Evolutionary conservation across 1,139 yeast species (phyloP).

Genomic region (Geotrichum klebahnii): DNA sequence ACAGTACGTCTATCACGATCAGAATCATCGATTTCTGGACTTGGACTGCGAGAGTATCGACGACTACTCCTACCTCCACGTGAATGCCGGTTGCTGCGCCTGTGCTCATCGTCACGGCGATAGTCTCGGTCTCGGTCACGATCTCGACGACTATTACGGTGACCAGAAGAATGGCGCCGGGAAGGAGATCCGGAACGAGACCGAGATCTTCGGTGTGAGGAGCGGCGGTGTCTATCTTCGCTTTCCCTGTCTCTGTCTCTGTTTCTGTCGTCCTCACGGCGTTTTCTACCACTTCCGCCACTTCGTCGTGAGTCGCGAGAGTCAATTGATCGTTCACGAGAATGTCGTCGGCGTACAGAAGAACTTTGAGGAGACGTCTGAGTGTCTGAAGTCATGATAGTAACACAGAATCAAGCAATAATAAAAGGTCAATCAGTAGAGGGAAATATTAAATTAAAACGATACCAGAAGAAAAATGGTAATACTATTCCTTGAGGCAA

Average conservation of each 20-base stretch:
- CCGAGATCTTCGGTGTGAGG: not conserved
- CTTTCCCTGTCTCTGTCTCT: conserved; percentile 9
- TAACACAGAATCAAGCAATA: not conserved
- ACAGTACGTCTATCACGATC: conserved; percentile 40
- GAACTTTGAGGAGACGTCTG: not conserved
- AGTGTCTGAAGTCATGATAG: conserved; percentile 6
- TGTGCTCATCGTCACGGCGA: not conserved
- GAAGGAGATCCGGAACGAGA: conserved; percentile 7
- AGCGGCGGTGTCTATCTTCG: conserved; percentile 1
- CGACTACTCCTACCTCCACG: conserved; percentile 5
- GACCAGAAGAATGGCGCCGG: conserved; percentile 13
- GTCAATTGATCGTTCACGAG: not conserved
- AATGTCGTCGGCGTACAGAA: not conserved
- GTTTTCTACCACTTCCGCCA: conserved; percentile 14
- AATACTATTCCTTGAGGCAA: too few species aligned
- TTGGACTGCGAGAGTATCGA: conserved; percentile 16
- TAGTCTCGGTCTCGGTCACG: conserved; percentile 11
- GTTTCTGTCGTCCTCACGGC: conserved; percentile 15
- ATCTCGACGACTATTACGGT: conserved; percentile 17
- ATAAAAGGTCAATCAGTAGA: not conserved
- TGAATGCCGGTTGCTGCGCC: not conserved
- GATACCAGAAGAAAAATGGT: not conserved
- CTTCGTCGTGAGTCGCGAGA: conserved; percentile 8
- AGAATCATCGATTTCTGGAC: not conserved
- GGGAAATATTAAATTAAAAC: not conserved